Percentiles rank a stretch among this genome's conserved stretches.
phyloP scores from a whole-genome alignment of 768 basidiomycete species.

The Ramaria rubella region DNA sequence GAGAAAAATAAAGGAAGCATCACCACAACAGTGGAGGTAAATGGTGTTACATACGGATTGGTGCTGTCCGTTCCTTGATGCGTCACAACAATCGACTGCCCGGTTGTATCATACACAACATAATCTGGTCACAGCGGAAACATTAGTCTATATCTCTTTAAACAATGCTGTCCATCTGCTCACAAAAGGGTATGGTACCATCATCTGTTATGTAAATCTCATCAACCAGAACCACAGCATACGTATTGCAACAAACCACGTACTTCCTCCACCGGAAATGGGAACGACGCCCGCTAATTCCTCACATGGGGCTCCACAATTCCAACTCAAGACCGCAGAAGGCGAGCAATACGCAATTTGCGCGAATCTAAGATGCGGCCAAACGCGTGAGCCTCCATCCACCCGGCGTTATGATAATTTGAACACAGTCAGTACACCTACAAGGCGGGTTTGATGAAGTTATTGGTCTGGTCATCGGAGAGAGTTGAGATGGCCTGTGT shows the following conservation, averaged over 20 bases:
- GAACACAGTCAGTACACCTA: too few species aligned
- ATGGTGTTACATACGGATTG: slow-evolving; percentile 19
- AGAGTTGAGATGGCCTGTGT: neutral
- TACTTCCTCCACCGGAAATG: slow-evolving; percentile 27
- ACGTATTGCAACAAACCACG: neutral
- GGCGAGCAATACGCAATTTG: slow-evolving; percentile 34
- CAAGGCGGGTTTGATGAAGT: neutral
- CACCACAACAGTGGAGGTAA: too few species aligned
- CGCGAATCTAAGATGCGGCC: slow-evolving; percentile 20
- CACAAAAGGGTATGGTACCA: slow-evolving; percentile 23
- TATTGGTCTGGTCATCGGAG: neutral
- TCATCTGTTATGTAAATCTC: slow-evolving; percentile 15
- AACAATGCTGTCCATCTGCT: neutral
- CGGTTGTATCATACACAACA: slow-evolving; percentile 31
- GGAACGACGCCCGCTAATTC: slow-evolving; percentile 23
- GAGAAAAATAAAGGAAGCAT: neutral
- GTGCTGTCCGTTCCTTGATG: slow-evolving; percentile 35
- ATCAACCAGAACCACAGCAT: neutral
- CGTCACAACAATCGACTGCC: slow-evolving; percentile 33
- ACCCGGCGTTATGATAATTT: neutral
- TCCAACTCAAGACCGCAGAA: slow-evolving; percentile 26
- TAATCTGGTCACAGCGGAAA: slow-evolving; percentile 15
- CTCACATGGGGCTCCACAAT: slow-evolving; percentile 31
- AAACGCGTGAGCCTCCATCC: neutral
- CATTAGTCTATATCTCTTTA: neutral